Percentiles rank a stretch among this genome's conserved stretches.
These are phyloP conservation scores for Aspergillus vadensis DNA, from an alignment of 2,329 filamentous ascomycete genomes.

Conservation along the genomic window DNA sequence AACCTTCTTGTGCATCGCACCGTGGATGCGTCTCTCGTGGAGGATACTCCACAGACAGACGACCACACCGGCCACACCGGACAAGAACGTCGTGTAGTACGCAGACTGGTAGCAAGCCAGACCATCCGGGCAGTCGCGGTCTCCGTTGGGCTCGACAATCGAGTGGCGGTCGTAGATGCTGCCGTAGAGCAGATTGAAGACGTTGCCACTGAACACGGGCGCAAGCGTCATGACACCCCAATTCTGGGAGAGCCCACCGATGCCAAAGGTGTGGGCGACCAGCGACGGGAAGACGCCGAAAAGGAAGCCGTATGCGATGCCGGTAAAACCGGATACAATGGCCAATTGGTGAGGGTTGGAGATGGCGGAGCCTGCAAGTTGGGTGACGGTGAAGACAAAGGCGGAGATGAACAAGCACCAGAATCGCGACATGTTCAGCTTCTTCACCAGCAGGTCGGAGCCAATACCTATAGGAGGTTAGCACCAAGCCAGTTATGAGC, in stretches of 20 bases:
- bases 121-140: conserved; percentile 75
- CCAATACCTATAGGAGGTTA: conserved; percentile 65
- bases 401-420: conserved; percentile 87
- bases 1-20: conserved; percentile 28
- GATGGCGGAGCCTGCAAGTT: conserved; percentile 74
- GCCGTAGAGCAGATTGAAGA: conserved; percentile 93
- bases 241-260: conserved; percentile 85
- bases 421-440: conserved; percentile 75
- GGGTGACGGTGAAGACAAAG: conserved; percentile 74
- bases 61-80: conserved; percentile 68
- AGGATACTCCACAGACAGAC: conserved; percentile 63
- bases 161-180: conserved; percentile 80
- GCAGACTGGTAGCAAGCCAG: conserved; percentile 77
- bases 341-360: conserved; percentile 75
- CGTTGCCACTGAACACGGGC: conserved; percentile 81
- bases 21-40: conserved; percentile 40
- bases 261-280: conserved; percentile 85
- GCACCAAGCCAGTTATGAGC: neutral
- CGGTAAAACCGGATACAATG: conserved; percentile 78
- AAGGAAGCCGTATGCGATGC: conserved; percentile 86
- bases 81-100: conserved; percentile 75
- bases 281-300: conserved; percentile 94
- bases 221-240: conserved; percentile 95
- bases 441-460: conserved; percentile 85
- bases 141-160: conserved; percentile 65